Conservation (phyloP, 2,329 filamentous ascomycete species). For the Macroventuria anomochaeta region DNA sequence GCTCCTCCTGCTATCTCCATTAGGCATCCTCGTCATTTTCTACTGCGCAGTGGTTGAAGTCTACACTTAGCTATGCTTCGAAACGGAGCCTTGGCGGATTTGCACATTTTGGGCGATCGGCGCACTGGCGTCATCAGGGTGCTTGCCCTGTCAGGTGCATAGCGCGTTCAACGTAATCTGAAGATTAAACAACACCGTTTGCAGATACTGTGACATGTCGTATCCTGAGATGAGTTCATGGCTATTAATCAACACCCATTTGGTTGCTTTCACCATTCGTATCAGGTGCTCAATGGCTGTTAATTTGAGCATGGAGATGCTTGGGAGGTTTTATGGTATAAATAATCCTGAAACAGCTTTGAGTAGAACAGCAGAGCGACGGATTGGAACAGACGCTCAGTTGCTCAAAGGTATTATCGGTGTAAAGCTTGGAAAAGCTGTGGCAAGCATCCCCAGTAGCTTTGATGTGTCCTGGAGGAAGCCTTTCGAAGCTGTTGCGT, state of each 20-base stretch:
- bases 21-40: not conserved
- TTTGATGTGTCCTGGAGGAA: not conserved
- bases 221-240: not conserved
- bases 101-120: constrained; percentile 11
- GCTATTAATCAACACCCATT: not conserved
- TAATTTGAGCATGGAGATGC: not conserved
- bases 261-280: not conserved
- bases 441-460: not conserved
- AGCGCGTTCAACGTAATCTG: constrained; percentile 19
- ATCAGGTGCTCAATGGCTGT: not conserved
- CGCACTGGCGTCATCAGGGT: constrained; percentile 20
- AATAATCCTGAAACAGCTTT: not conserved
- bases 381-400: not conserved
- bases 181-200: constrained; percentile 12
- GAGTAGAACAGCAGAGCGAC: not conserved
- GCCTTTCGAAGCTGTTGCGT: constrained; percentile 3
- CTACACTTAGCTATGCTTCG: not conserved
- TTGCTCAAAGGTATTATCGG: not conserved
- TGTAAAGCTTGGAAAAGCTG: not conserved
- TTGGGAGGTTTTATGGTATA: not conserved
- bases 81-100: constrained; percentile 5
- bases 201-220: constrained; percentile 2
- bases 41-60: not conserved
- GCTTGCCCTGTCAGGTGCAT: constrained; percentile 16
- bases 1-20: not conserved